Base-by-base conservation (phyloP, 73 alveolate species). In the Stentor roeselii region DNA sequence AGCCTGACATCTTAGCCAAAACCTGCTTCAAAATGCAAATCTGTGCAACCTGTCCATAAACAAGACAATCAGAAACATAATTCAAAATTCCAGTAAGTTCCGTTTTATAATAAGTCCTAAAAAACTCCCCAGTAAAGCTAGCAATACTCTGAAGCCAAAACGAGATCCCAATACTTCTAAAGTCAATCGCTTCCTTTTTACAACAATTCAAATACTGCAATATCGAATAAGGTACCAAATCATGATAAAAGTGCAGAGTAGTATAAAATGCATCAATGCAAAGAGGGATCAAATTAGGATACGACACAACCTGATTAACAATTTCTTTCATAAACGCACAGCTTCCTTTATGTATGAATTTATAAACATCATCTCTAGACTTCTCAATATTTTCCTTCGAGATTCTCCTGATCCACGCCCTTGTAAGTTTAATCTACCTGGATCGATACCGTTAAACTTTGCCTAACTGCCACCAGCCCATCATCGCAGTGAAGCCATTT, bases 1-100 rank as follows among this genome's bases (percentile, higher is more conserved):
- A 90, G 38, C 95, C 95, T 38, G 88, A 76, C 95, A 90, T 90
- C 59, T 90, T 78, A 59, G 90, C 31, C 3, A 87, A 31, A 32
- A 90, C 83, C 35, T 90, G 89, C 59, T 77, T 87, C 42, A 90
- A 42, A 3, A 90, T 59, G 14, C 76, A 42, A 83, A 87, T 60
- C 58, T 87, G 91, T 37, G 75, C 78, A 35, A 39, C 80, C 42
- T 90, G 89, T 21, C 85, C 74, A 0, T 83, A 85, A 3, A 1
- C 31, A 41, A 67, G 67, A 84, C 85, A 58, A 14, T 78, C 75
- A 60, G 83, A 84, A 40, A 83, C 78, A 85, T 83, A 87, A 3
- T 78, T 78, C 42, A 91, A 34, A 2, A 91, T 40, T 3, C 92
- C 90, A 3, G 30, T 36, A 60, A 91, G 59, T 38, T 91, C 96